Conservation (phyloP, 805 yeast species). For the Monosporozyma servazzii region DNA sequence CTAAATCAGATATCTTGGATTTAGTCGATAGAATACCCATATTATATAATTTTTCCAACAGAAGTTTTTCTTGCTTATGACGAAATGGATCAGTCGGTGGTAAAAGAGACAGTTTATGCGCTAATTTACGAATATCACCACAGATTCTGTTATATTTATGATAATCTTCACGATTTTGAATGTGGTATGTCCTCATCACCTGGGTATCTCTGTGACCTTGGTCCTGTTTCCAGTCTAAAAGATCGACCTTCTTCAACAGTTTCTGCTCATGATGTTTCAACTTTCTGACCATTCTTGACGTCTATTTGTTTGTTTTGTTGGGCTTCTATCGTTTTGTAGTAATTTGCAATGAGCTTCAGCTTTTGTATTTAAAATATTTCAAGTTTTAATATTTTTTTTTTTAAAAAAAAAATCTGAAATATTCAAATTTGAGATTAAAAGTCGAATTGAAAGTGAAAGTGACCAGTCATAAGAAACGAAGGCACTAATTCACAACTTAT, state of each 20-base stretch:
- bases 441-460: background rate
- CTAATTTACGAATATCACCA: conserved; percentile 82
- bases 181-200: conserved; percentile 89
- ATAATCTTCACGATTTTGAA: conserved; percentile 92
- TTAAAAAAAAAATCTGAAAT: background rate
- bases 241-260: conserved; percentile 88
- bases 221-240: conserved; percentile 96
- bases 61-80: conserved; percentile 75
- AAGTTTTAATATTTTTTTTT: background rate
- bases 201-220: conserved; percentile 92
- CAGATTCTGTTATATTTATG: conserved; percentile 88
- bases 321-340: background rate
- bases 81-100: conserved; percentile 85
- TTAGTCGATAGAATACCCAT: conserved; percentile 88
- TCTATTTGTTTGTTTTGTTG: background rate
- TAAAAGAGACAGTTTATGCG: conserved; percentile 73
- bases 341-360: conserved; percentile 14
- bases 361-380: background rate
- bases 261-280: conserved; percentile 93
- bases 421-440: background rate
- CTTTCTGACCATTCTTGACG: conserved; percentile 60
- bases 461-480: background rate
- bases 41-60: conserved; percentile 75
- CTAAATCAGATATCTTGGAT: conserved; percentile 84
- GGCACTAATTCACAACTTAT: background rate